These are phyloP conservation scores for Chlamydomonas sp. DNA, from an alignment of 139 green algal genomes.

Conservation along the genomic window DNA sequence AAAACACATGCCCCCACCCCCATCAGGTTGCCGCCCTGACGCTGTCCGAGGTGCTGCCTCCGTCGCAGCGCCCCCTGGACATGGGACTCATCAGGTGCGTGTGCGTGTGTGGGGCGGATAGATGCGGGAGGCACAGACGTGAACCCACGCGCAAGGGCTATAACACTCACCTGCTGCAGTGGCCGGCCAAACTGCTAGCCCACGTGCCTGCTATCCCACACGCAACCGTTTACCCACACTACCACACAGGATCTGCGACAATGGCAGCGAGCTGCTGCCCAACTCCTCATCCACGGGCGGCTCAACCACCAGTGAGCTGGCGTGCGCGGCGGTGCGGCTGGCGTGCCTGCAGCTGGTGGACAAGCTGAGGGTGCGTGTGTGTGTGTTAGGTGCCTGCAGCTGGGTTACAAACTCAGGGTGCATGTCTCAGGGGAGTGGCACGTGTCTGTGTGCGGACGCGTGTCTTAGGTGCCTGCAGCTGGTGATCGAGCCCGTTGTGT, in stretches of 20 bases:
- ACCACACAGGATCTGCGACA: slow-evolving; percentile 44
- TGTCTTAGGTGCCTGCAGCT: too few relatives aligned
- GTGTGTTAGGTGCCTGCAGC: background rate
- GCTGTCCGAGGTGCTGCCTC: slow-evolving; percentile 29
- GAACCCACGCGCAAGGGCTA: too few relatives aligned
- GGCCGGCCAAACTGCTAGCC: too few relatives aligned
- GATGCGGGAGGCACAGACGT: too few relatives aligned
- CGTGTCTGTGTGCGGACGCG: too few relatives aligned
- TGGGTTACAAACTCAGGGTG: too few relatives aligned
- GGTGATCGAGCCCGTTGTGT: too few relatives aligned
- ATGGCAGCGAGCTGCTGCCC: slow-evolving; percentile 42
- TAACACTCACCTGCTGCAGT: too few relatives aligned
- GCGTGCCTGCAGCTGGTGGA: slow-evolving; percentile 66
- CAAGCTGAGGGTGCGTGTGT: slow-evolving; percentile 23
- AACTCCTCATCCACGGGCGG: slow-evolving; percentile 39
- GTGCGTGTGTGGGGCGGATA: background rate
- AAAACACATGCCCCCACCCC: background rate
- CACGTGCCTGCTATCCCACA: background rate
- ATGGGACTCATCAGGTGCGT: slow-evolving; percentile 43
- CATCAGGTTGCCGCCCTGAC: background rate
- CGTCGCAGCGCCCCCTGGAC: slow-evolving; percentile 46
- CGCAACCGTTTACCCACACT: background rate
- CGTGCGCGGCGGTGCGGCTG: slow-evolving; percentile 39
- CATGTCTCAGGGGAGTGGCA: background rate
- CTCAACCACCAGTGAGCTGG: slow-evolving; percentile 53